Evolutionary conservation across 2,329 filamentous ascomycete genomes (phyloP).

Genomic region (Xylariales sp.): DNA sequence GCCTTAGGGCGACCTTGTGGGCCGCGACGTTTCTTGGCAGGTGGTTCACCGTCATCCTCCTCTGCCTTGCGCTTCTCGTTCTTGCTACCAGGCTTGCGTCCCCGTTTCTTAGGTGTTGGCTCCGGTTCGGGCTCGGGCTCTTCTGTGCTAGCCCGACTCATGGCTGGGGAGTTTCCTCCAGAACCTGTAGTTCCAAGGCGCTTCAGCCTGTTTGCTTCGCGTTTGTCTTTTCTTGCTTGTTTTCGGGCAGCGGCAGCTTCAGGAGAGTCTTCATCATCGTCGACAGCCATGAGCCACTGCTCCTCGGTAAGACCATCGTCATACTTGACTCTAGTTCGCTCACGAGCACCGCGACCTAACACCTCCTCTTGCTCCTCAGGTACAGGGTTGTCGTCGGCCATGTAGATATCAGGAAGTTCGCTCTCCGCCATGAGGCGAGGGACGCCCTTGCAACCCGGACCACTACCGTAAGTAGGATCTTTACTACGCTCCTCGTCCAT

Average conservation of each 20-base stretch:
- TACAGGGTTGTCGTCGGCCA: constrained; percentile 78
- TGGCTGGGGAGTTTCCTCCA: constrained; percentile 67
- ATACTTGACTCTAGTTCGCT: constrained; percentile 90
- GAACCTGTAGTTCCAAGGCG: constrained; percentile 34
- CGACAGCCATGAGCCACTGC: constrained; percentile 97
- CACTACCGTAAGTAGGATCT: constrained; percentile 67
- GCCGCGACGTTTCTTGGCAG: constrained; percentile 73
- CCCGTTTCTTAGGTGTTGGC: constrained; percentile 73
- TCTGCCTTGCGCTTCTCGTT: constrained; percentile 86
- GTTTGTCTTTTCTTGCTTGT: constrained; percentile 76
- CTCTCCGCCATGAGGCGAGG: constrained; percentile 82
- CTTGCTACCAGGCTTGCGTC: constrained; percentile 71
- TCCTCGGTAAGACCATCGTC: constrained; percentile 97
- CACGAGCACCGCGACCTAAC: constrained; percentile 84
- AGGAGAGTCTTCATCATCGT: constrained; percentile 91
- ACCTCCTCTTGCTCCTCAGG: constrained; percentile 75
- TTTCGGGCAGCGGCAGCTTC: constrained; percentile 92
- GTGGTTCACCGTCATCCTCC: constrained; percentile 71
- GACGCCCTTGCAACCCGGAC: constrained; percentile 54
- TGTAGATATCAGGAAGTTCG: constrained; percentile 91
- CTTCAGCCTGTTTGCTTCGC: constrained; percentile 71
- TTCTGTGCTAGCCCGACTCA: constrained; percentile 80
- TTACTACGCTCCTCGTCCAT: constrained; percentile 72
- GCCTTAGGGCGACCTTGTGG: constrained; percentile 68
- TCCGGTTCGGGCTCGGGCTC: constrained; percentile 72